These are phyloP conservation scores for Blechomonas ayalai DNA, from an alignment of 208 protist species.

Conservation along the genomic window DNA sequence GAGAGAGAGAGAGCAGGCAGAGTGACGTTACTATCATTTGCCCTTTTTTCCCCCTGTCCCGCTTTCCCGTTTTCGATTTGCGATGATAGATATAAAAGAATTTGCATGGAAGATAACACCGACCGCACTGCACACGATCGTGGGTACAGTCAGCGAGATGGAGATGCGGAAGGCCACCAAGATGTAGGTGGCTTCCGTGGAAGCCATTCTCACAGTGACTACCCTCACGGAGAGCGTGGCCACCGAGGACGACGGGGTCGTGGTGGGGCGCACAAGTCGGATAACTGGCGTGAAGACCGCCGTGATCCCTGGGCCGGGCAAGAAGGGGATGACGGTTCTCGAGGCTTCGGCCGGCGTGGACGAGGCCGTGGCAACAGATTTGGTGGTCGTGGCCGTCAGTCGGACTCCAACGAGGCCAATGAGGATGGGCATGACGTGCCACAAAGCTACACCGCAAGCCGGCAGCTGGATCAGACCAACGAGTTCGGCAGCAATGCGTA, in stretches of 20 bases:
- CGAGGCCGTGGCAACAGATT: constrained; percentile 4
- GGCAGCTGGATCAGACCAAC: constrained; percentile 7
- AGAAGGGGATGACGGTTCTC: constrained; percentile 7
- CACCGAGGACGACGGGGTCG: constrained; percentile 32
- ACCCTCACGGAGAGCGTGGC: constrained; percentile 3
- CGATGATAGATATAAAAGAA: neutral
- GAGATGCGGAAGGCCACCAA: neutral
- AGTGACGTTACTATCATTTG: neutral
- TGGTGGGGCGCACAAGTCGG: constrained; percentile 13
- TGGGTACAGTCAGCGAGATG: constrained; percentile 4
- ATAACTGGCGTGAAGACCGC: constrained; percentile 29
- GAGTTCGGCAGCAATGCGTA: constrained; percentile 11
- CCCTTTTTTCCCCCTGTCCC: neutral
- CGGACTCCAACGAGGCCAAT: constrained; percentile 17
- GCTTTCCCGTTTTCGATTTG: neutral
- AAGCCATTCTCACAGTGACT: neutral
- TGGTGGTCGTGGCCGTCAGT: constrained; percentile 12
- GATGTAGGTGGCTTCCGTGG: neutral
- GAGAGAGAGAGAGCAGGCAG: neutral
- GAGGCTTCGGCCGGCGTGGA: constrained; percentile 7
- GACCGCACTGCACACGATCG: constrained; percentile 2
- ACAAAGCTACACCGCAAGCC: constrained; percentile 1
- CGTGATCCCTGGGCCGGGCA: constrained; percentile 8
- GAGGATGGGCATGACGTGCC: constrained; percentile 1
- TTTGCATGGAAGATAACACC: constrained; percentile 35